phyloP scores from a whole-genome alignment of 176 grass and related monocot species.

The Cenchrus purpureus region DNA sequence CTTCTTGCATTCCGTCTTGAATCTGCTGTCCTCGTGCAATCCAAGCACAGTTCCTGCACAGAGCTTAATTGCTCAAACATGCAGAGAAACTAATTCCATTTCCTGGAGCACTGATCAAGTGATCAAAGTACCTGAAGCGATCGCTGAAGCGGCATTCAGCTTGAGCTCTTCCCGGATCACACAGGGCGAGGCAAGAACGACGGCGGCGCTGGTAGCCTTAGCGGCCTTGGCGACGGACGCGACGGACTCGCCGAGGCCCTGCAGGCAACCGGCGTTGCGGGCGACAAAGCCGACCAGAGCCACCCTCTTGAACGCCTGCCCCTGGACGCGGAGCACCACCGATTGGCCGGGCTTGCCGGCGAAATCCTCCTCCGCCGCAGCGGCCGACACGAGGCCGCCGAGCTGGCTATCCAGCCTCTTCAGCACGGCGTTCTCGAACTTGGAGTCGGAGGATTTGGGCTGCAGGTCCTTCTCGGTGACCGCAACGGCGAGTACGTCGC shows the following conservation, averaged over 20 bases:
- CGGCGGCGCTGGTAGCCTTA: slow-evolving; percentile 66
- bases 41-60: slow-evolving; percentile 73
- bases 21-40: slow-evolving; percentile 81
- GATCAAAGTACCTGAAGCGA: slow-evolving; percentile 64
- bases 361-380: slow-evolving; percentile 80
- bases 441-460: slow-evolving; percentile 53
- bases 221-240: slow-evolving; percentile 67
- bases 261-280: slow-evolving; percentile 31
- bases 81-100: not conserved
- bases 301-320: slow-evolving; percentile 82
- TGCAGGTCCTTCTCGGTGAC: slow-evolving; percentile 81
- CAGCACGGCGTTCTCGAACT: slow-evolving; percentile 70
- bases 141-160: slow-evolving; percentile 61
- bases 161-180: slow-evolving; percentile 51
- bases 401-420: slow-evolving; percentile 72
- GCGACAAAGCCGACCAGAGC: slow-evolving; percentile 66
- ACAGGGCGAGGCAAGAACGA: slow-evolving; percentile 54
- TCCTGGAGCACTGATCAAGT: not conserved
- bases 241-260: slow-evolving; percentile 71
- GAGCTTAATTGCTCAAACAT: not conserved
- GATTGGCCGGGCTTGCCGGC: slow-evolving; percentile 75
- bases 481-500: slow-evolving; percentile 80
- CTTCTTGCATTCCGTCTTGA: slow-evolving; percentile 86
- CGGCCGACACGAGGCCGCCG: slow-evolving; percentile 67
- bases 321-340: slow-evolving; percentile 65